Percentiles rank a stretch among this genome's conserved stretches.
phyloP scores from a whole-genome alignment of 2,329 filamentous ascomycete species.

The Calonectria hawksworthii region DNA sequence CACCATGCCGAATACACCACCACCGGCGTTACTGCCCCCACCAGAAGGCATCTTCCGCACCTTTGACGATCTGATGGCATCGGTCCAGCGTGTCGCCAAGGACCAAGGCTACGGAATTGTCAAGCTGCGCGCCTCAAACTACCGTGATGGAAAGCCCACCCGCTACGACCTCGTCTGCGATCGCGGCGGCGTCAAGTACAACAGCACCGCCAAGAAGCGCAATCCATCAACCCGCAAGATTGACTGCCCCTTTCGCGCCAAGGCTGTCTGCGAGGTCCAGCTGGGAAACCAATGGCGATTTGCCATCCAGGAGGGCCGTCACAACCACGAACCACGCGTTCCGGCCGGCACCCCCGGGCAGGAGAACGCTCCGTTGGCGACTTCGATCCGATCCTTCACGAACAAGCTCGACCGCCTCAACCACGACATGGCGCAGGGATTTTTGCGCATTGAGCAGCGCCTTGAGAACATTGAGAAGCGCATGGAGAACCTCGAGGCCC shows the following conservation, averaged over 20 bases:
- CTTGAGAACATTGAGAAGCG: slow-evolving; percentile 68
- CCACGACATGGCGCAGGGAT: slow-evolving; percentile 68
- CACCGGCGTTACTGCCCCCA: slow-evolving; percentile 65
- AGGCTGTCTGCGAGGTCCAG: slow-evolving; percentile 75
- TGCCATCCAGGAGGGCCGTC: slow-evolving; percentile 70
- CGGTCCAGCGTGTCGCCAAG: slow-evolving; percentile 72
- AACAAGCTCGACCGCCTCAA: slow-evolving; percentile 72
- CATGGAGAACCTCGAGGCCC: slow-evolving; percentile 66
- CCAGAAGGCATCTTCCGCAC: slow-evolving; percentile 72
- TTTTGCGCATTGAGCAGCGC: slow-evolving; percentile 64
- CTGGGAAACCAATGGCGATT: slow-evolving; percentile 76
- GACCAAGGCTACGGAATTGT: slow-evolving; percentile 75
- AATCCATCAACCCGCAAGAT: slow-evolving; percentile 75
- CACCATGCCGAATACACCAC: slow-evolving; percentile 63
- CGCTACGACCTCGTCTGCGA: slow-evolving; percentile 75
- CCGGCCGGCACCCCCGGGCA: slow-evolving; percentile 67
- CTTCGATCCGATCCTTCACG: slow-evolving; percentile 69
- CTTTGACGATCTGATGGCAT: slow-evolving; percentile 71
- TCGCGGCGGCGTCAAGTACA: slow-evolving; percentile 75
- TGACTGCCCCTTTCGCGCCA: slow-evolving; percentile 74
- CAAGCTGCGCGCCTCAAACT: slow-evolving; percentile 74
- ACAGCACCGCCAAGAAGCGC: slow-evolving; percentile 74
- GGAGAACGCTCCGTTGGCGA: slow-evolving; percentile 70
- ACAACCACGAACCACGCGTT: slow-evolving; percentile 73
- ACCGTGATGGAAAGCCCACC: slow-evolving; percentile 73